phyloP scores from a whole-genome alignment of 495 filamentous ascomycete species.

The Penicillium roqueforti region DNA sequence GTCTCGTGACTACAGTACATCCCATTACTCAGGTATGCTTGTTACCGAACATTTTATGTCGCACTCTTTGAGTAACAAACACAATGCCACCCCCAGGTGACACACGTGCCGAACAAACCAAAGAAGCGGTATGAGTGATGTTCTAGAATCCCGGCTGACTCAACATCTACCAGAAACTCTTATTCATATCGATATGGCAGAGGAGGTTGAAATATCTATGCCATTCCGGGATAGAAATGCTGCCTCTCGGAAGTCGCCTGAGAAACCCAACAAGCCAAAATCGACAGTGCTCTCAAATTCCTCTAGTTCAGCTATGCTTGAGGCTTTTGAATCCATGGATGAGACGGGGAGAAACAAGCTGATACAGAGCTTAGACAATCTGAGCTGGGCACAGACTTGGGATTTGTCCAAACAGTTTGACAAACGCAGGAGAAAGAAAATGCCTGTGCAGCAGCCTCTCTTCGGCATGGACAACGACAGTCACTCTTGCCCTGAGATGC shows the following conservation, averaged over 20 bases:
- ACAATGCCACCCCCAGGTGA: not conserved
- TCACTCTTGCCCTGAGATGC: conserved; percentile 1
- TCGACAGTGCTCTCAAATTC: not conserved
- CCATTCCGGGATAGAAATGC: not conserved
- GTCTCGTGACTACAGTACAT: not conserved
- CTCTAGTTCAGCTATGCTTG: not conserved
- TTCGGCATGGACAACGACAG: conserved; percentile 2
- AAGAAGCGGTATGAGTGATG: not conserved
- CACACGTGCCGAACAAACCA: not conserved
- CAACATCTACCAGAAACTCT: not conserved
- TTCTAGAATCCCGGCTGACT: not conserved
- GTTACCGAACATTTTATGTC: not conserved
- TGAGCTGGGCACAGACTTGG: not conserved
- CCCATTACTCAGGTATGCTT: not conserved
- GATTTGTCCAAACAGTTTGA: not conserved
- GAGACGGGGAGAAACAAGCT: not conserved
- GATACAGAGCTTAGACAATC: not conserved
- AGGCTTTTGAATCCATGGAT: not conserved
- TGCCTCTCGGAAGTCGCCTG: not conserved
- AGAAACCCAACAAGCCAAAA: not conserved
- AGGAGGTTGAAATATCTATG: not conserved
- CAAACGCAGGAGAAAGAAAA: not conserved
- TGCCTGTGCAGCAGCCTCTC: not conserved
- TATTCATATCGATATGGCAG: not conserved
- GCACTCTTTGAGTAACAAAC: not conserved